phyloP scores from a whole-genome alignment of 306 rosid genomes.

The Castanea crenata region DNA sequence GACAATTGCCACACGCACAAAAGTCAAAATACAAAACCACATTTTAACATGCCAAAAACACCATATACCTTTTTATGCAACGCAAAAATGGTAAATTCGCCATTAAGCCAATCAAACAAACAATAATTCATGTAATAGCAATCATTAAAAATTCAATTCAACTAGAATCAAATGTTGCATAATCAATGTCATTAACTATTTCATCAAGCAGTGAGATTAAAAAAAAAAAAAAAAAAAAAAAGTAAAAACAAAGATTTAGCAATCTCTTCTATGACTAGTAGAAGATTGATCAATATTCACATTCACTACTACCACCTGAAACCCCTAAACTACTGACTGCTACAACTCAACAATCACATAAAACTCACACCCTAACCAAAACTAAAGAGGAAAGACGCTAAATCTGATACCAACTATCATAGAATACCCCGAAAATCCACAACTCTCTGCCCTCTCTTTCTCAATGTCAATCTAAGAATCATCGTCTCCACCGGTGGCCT shows the following conservation, averaged over 20 bases:
- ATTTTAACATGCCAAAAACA: too few relatives aligned
- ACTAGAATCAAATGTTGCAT: neutral
- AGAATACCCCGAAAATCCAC: neutral
- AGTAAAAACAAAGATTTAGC: neutral
- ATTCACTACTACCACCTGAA: conserved; percentile 35
- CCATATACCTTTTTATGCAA: too few relatives aligned
- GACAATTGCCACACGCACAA: too few relatives aligned
- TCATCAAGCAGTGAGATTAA: neutral
- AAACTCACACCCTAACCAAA: neutral
- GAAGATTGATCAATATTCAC: conserved; percentile 54
- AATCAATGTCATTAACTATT: conserved; percentile 11
- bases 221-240: neutral
- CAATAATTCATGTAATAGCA: neutral
- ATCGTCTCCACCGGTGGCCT: conserved; percentile 56
- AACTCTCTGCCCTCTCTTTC: too few relatives aligned
- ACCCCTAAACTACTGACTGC: conserved; percentile 30
- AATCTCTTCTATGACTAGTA: conserved; percentile 2
- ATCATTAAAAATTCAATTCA: too few relatives aligned
- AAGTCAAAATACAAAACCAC: too few relatives aligned
- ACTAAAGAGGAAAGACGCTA: neutral
- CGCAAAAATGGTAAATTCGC: too few relatives aligned
- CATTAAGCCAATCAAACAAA: too few relatives aligned
- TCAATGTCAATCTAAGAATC: conserved; percentile 35
- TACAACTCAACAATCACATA: conserved; percentile 21
- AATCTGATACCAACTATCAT: neutral